These are phyloP conservation scores for Tephrocybe sp. DNA, from an alignment of 768 basidiomycete genomes.

Conservation along the genomic window DNA sequence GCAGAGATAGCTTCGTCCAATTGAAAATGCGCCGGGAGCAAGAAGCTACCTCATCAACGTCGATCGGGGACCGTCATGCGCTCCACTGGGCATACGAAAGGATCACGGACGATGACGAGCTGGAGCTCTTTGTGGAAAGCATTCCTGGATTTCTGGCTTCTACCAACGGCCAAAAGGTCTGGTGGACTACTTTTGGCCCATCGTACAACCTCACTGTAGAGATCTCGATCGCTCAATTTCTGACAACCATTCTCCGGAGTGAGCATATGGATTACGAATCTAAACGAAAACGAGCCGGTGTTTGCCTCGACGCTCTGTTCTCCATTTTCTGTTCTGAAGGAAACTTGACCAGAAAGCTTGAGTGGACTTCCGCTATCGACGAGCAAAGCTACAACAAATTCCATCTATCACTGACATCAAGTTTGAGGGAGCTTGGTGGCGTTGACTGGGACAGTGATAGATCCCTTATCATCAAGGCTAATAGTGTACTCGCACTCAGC, in stretches of 20 bases:
- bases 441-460: slow-evolving; percentile 3
- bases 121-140: slow-evolving; percentile 6
- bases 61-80: background rate
- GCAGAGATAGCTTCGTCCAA: background rate
- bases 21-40: background rate
- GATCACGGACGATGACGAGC: slow-evolving; percentile 4
- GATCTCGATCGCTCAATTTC: background rate
- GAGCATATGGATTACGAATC: background rate
- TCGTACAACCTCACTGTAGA: background rate
- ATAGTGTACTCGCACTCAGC: background rate
- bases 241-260: background rate
- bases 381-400: background rate
- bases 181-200: background rate
- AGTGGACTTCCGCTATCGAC: background rate
- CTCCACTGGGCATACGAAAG: background rate
- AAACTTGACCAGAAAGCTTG: background rate
- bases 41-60: background rate
- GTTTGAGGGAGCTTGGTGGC: background rate
- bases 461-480: slow-evolving; percentile 1
- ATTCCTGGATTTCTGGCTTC: slow-evolving; percentile 10
- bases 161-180: background rate
- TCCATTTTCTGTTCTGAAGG: background rate
- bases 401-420: background rate
- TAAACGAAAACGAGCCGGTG: background rate
- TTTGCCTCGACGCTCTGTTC: background rate